These are phyloP conservation scores for Wickerhamomyces sp. DNA, from an alignment of 1,139 yeast species.

Conservation along the genomic window DNA sequence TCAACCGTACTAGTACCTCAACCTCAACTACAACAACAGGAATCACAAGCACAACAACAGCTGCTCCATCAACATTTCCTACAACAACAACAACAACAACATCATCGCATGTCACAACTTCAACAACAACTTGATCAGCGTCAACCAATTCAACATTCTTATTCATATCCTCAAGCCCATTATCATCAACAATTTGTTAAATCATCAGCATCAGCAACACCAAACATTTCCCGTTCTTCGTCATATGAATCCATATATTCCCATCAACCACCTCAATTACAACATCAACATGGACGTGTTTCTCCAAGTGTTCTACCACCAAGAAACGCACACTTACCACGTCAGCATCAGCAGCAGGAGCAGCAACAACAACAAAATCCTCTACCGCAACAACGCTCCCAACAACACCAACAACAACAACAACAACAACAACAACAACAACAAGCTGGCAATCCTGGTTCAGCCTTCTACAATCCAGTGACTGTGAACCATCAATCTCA, in stretches of 20 bases:
- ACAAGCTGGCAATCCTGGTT: background rate
- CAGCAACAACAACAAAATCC: background rate
- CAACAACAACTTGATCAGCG: constrained; percentile 1
- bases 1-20: background rate
- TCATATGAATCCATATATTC: constrained; percentile 1
- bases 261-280: constrained; percentile 3
- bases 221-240: constrained; percentile 1
- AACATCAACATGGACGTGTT: constrained; percentile 1
- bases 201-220: constrained; percentile 1
- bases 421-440: too few species aligned
- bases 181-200: constrained; percentile 9
- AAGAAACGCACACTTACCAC: too few species aligned
- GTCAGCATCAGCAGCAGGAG: too few species aligned
- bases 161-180: constrained; percentile 4
- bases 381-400: too few species aligned
- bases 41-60: background rate
- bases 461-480: background rate
- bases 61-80: background rate
- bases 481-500: background rate
- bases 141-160: background rate
- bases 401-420: too few species aligned
- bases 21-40: background rate
- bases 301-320: constrained; percentile 1
- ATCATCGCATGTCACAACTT: background rate
- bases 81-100: background rate